phyloP scores from a whole-genome alignment of 2,329 filamentous ascomycete species.

The Cordyceps tenuipes region DNA sequence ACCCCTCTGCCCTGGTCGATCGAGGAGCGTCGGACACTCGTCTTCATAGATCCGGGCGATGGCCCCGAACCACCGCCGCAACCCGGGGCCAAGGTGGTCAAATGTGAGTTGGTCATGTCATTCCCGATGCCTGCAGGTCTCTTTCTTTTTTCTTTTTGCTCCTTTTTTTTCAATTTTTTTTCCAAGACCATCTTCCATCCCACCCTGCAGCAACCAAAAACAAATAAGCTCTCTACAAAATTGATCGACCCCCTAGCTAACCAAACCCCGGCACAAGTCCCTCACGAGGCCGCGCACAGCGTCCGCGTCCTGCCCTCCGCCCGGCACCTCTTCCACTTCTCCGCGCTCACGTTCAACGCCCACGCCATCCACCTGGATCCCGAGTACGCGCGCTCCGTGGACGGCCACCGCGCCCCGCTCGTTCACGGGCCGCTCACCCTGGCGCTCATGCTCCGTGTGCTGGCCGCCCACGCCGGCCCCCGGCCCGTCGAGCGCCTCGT shows the following conservation, averaged over 20 bases:
- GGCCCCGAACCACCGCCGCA: not conserved
- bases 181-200: too few species aligned
- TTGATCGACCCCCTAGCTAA: not conserved
- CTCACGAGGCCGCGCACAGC: constrained; percentile 27
- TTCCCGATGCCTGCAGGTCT: too few species aligned
- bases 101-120: not conserved
- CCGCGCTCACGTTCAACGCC: constrained; percentile 83
- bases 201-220: too few species aligned
- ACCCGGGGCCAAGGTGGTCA: not conserved
- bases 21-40: constrained; percentile 41
- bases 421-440: constrained; percentile 83
- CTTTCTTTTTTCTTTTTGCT: too few species aligned
- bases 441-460: constrained; percentile 63
- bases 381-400: constrained; percentile 57
- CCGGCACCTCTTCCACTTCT: constrained; percentile 79
- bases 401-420: constrained; percentile 67
- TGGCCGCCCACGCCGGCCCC: constrained; percentile 28
- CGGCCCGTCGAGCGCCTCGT: constrained; percentile 48
- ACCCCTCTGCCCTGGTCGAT: constrained; percentile 23
- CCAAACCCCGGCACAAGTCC: constrained; percentile 22
- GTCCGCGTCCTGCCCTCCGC: constrained; percentile 57
- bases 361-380: constrained; percentile 83
- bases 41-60: constrained; percentile 35
- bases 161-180: too few species aligned
- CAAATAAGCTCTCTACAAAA: too few species aligned